phyloP scores from a whole-genome alignment of 2,329 filamentous ascomycete genomes.

The Sporothrix inflata region DNA sequence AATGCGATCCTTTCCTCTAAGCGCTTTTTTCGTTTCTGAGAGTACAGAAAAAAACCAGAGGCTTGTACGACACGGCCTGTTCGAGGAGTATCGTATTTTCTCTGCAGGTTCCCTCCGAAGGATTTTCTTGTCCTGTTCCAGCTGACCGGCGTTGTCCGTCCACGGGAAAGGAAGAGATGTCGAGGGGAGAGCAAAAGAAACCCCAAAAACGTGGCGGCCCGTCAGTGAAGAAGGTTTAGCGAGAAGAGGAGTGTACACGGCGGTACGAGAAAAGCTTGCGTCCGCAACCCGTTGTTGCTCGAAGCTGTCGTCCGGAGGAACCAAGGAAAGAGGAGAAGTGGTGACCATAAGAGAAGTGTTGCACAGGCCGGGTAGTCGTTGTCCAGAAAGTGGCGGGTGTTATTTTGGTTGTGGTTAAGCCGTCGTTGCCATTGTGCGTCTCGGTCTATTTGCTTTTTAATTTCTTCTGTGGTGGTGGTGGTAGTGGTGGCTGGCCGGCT shows the following conservation, averaged over 20 bases:
- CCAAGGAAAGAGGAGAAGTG: neutral
- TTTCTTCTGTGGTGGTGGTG: no score
- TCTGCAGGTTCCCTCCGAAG: slow-evolving; percentile 3
- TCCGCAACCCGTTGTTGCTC: slow-evolving; percentile 12
- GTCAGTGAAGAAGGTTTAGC: slow-evolving; percentile 5
- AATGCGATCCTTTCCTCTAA: neutral
- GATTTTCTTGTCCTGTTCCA: slow-evolving; percentile 6
- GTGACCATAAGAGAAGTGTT: neutral
- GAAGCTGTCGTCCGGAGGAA: slow-evolving; percentile 18
- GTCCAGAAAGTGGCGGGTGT: neutral
- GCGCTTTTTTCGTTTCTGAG: neutral
- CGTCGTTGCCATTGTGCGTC: slow-evolving; percentile 7
- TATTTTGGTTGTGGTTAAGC: slow-evolving; percentile 6
- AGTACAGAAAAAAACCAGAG: neutral
- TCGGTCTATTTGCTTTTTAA: neutral
- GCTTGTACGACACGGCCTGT: neutral
- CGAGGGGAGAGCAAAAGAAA: neutral
- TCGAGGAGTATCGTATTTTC: neutral
- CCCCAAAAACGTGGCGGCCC: slow-evolving; percentile 12
- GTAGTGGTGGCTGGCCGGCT: neutral
- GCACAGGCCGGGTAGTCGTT: neutral
- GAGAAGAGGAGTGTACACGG: neutral
- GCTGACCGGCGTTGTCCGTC: slow-evolving; percentile 18
- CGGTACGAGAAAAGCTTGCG: slow-evolving; percentile 8
- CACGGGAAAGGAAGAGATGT: neutral